These are phyloP conservation scores for Berkeleyomyces basicola DNA, from an alignment of 2,329 filamentous ascomycete genomes.

Conservation along the genomic window DNA sequence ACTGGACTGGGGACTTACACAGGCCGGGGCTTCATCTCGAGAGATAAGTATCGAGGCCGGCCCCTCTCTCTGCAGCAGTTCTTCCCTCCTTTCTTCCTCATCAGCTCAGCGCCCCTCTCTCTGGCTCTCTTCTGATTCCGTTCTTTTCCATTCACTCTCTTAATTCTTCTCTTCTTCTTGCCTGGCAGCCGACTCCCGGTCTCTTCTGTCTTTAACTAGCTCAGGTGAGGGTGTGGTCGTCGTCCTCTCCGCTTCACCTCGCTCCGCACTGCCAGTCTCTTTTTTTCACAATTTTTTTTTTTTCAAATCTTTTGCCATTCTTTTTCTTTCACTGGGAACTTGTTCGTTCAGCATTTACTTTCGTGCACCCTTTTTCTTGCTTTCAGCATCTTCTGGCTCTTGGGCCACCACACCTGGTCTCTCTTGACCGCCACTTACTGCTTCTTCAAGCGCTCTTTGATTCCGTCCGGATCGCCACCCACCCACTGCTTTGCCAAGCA, in stretches of 20 bases:
- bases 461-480: not conserved
- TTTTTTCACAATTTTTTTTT: not conserved
- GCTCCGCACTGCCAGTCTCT: not conserved
- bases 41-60: not conserved
- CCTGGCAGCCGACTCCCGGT: not conserved
- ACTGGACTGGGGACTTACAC: not conserved
- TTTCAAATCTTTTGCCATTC: not conserved
- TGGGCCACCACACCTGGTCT: not conserved
- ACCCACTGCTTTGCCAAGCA: not conserved
- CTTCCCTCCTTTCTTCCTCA: conserved; percentile 2
- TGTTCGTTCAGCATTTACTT: not conserved
- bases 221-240: not conserved
- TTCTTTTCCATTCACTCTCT: not conserved
- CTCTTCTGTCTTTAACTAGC: not conserved
- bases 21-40: not conserved
- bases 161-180: not conserved
- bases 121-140: not conserved
- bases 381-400: not conserved
- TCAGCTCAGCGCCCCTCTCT: conserved; percentile 1
- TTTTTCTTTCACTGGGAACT: not conserved
- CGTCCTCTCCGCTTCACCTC: not conserved
- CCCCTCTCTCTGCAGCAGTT: not conserved
- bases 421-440: not conserved
- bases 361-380: not conserved
- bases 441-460: not conserved